phyloP scores from a whole-genome alignment of 768 basidiomycete species.

The Trametes cingulata region DNA sequence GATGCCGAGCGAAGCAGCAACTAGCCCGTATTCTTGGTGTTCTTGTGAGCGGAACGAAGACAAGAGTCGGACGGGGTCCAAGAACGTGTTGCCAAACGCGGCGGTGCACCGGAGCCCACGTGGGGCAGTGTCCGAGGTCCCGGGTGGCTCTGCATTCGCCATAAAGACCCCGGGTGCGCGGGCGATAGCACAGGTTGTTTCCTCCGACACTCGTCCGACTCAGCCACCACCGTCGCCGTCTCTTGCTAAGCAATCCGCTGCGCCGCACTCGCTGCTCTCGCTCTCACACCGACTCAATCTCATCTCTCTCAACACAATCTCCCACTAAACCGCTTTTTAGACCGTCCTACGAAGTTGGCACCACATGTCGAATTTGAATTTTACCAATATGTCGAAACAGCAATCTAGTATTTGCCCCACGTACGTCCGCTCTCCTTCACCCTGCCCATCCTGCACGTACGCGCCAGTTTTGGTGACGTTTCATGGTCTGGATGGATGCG shows the following conservation, averaged over 20 bases:
- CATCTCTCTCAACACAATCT: not conserved
- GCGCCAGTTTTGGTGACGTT: not conserved
- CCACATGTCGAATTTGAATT: constrained; percentile 72
- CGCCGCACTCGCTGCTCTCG: not conserved
- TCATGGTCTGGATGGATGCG: not conserved
- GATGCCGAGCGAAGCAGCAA: not conserved
- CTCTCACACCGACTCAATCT: constrained; percentile 1
- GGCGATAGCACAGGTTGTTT: constrained; percentile 4
- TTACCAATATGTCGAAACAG: constrained; percentile 71
- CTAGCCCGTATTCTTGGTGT: not conserved
- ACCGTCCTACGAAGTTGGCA: constrained; percentile 63
- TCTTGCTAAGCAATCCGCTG: constrained; percentile 5
- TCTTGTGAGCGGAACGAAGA: constrained; percentile 5
- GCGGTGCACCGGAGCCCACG: constrained; percentile 13
- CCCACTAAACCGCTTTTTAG: not conserved
- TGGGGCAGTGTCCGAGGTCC: constrained; percentile 10
- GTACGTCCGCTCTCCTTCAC: constrained; percentile 47
- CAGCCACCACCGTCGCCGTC: constrained; percentile 9
- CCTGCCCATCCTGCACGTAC: not conserved
- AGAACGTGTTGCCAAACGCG: constrained; percentile 8
- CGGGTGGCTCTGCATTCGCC: not conserved
- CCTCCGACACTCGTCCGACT: constrained; percentile 1
- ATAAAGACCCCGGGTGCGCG: not conserved
- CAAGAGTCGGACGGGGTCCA: not conserved
- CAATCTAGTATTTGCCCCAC: constrained; percentile 96